These are phyloP conservation scores for Tripidium arundinaceum DNA, from an alignment of 202 grass and related monocot genomes.

Conservation along the genomic window DNA sequence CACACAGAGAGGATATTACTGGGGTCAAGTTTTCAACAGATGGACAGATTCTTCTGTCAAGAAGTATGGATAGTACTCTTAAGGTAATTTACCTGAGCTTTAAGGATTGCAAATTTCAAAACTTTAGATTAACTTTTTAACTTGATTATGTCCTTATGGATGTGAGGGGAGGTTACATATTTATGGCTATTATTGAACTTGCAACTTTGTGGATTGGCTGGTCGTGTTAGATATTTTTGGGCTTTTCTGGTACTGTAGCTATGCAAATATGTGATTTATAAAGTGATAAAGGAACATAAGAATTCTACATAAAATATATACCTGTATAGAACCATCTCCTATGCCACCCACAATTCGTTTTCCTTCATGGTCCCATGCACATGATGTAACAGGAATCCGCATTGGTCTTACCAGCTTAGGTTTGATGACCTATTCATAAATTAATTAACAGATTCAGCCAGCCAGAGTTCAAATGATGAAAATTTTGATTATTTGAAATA, in stretches of 20 bases:
- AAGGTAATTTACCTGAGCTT: constrained; percentile 54
- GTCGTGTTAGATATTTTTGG: background rate
- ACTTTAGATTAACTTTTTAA: background rate
- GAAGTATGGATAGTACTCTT: constrained; percentile 90
- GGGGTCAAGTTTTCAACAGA: constrained; percentile 95
- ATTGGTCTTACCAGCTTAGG: constrained; percentile 80
- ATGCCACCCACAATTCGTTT: constrained; percentile 84
- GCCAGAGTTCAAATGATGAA: background rate
- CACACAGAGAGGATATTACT: constrained; percentile 91
- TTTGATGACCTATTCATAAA: constrained; percentile 77
- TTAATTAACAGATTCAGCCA: constrained; percentile 1
- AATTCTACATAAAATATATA: constrained; percentile 28
- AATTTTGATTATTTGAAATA: constrained; percentile 1
- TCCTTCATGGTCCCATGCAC: constrained; percentile 95
- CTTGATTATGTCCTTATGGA: constrained; percentile 7
- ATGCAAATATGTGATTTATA: constrained; percentile 8
- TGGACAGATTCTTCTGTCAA: constrained; percentile 87
- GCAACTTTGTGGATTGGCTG: background rate
- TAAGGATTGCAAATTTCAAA: constrained; percentile 18
- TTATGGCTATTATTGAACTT: constrained; percentile 16
- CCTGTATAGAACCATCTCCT: constrained; percentile 97
- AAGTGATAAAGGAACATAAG: background rate
- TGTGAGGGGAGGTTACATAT: background rate
- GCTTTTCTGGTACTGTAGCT: constrained; percentile 3
- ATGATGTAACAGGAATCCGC: constrained; percentile 81